Evolutionary conservation across 306 rosid genomes (phyloP), one percentile per base, ranked within the genome.

Genomic region (Lablab purpureus): DNA sequence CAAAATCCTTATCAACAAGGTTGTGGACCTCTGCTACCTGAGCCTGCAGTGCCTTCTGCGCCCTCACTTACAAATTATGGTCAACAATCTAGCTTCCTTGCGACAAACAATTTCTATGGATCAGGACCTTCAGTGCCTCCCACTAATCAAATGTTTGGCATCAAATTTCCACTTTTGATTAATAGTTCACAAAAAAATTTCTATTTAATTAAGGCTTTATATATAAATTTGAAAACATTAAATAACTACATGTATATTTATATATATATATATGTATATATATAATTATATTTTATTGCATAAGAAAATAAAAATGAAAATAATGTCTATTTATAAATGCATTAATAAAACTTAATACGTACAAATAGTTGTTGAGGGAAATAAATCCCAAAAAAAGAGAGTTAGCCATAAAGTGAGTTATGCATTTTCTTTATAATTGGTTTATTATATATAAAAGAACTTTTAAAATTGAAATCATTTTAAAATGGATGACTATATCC

Each of bases 1-100:
- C 7, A 64, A 40, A 59, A 37, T 60, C 2, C 67, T 73, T 41
- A 25, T 65, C 76, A 73, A 46, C 62, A 32, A 25, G 47, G 46
- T 34, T 47, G 37, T 37, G 14, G 21, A 36, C 7, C 65, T 36
- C 13, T 58, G 59, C 15, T 15, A 28, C 36, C 80, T 46, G 46
- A 50, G 28, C 68, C 83, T 36, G 52, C 30, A 18, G 19, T 12
- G 37, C 25, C 68, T 34, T 18, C 65, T 7, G n/a, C 37, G 47
- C 40, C 52, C 55, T 69, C 19, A 30, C 49, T 54, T 50, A 7
- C 45, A 9, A 67, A 34, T 67, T 75, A 27, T 59, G 10, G 10
- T 28, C 22, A 45, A 34, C 66, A 55, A 12, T 9, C 43, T 1
- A 55, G 10, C 3, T 14, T 37, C 13, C 46, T 17, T 30, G 46